These are phyloP conservation scores for Globisporangium nunn DNA, from an alignment of 352 stramenopile species.

Conservation along the genomic window DNA sequence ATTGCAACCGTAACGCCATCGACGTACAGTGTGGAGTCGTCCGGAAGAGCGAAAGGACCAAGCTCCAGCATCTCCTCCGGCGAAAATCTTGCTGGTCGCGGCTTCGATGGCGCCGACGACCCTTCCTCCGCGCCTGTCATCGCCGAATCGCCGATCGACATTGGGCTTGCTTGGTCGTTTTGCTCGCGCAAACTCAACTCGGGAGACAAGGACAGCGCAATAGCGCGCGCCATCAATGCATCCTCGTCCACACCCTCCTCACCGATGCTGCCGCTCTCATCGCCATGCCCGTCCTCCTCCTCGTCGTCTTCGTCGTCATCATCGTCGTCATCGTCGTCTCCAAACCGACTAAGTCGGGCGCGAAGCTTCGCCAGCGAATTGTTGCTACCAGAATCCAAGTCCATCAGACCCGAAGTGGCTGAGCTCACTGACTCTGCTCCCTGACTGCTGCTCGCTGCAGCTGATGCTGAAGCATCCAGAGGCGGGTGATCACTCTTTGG, in stretches of 20 bases:
- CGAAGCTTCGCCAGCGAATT: conserved; percentile 56
- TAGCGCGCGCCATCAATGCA: conserved; percentile 82
- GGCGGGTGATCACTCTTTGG: conserved; percentile 19
- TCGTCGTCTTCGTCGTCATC: conserved; percentile 58
- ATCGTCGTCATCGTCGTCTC: conserved; percentile 34
- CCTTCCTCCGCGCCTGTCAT: conserved; percentile 8
- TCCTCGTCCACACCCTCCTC: conserved; percentile 83
- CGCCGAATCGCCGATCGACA: conserved; percentile 15
- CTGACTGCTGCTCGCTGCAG: conserved; percentile 7
- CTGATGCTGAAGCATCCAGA: background rate
- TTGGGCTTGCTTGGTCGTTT: conserved; percentile 20
- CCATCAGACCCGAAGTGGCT: conserved; percentile 38
- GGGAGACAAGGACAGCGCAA: conserved; percentile 80
- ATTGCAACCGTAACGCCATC: conserved; percentile 43
- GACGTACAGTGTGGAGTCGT: conserved; percentile 31
- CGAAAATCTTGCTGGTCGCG: conserved; percentile 50
- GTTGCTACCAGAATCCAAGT: conserved; percentile 56
- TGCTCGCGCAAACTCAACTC: conserved; percentile 73
- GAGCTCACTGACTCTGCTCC: conserved; percentile 13
- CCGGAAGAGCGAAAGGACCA: conserved; percentile 49
- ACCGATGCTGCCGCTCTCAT: conserved; percentile 36
- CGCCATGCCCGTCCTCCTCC: conserved; percentile 38
- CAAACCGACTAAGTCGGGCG: conserved; percentile 60
- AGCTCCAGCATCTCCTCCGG: conserved; percentile 60
- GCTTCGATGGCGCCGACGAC: conserved; percentile 17